phyloP scores from a whole-genome alignment of 306 rosid genomes.

The Castanea sativa region DNA sequence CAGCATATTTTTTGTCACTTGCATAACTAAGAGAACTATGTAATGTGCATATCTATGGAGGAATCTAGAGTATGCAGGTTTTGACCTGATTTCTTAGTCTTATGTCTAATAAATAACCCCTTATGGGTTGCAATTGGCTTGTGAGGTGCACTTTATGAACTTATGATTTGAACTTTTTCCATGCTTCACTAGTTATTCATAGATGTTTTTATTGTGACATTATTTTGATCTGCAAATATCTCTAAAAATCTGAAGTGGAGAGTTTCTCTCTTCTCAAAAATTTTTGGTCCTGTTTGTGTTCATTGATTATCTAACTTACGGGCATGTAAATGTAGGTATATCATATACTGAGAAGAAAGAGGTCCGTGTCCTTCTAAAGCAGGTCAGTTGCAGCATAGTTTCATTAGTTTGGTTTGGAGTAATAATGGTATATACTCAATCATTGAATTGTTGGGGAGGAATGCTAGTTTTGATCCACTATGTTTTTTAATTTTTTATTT shows the following conservation, averaged over 20 bases:
- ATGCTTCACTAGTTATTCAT: too few relatives aligned
- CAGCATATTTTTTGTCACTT: background rate
- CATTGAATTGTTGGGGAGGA: background rate
- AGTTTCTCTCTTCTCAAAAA: background rate
- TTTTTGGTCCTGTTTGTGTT: background rate
- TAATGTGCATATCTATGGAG: background rate
- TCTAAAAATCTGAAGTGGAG: background rate
- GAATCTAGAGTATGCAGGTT: background rate
- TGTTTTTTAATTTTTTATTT: too few relatives aligned
- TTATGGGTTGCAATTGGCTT: too few relatives aligned
- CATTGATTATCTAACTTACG: background rate
- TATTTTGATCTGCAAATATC: background rate
- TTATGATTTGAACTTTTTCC: too few relatives aligned
- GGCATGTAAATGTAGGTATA: slow-evolving; percentile 36
- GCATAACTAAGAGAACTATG: background rate
- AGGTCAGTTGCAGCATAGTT: slow-evolving; percentile 35
- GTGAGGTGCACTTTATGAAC: too few relatives aligned
- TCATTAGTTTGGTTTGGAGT: background rate
- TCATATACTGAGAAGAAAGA: slow-evolving; percentile 60
- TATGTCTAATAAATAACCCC: too few relatives aligned
- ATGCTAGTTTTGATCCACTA: too few relatives aligned
- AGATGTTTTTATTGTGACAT: too few relatives aligned
- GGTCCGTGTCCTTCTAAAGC: slow-evolving; percentile 51
- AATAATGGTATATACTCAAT: background rate
- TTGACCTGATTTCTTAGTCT: too few relatives aligned